These are phyloP conservation scores for Pleurotus sapidus DNA, from an alignment of 768 basidiomycete genomes.

Conservation along the genomic window DNA sequence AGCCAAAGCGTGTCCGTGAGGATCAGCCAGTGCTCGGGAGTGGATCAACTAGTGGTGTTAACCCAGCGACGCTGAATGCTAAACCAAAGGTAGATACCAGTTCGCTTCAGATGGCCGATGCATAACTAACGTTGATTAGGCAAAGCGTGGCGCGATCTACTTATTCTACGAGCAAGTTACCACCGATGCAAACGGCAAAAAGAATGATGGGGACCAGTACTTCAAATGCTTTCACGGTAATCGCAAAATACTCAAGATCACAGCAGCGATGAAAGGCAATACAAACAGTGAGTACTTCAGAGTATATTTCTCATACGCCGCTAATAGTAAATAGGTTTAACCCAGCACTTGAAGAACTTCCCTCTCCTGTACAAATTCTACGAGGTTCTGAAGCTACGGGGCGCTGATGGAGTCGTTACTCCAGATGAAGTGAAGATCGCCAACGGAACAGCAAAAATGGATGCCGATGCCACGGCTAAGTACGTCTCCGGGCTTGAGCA, in stretches of 20 bases:
- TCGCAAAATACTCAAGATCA: neutral
- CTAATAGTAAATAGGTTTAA: neutral
- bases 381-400: neutral
- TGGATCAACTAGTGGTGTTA: neutral
- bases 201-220: neutral
- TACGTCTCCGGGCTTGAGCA: neutral
- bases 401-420: neutral
- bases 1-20: neutral
- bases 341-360: neutral
- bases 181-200: neutral
- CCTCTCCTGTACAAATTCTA: neutral
- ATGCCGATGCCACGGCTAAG: neutral
- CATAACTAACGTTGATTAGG: neutral
- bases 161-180: neutral
- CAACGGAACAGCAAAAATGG: neutral
- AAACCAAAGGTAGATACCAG: no score
- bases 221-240: neutral
- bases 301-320: no score
- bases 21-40: neutral
- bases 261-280: neutral
- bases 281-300: neutral
- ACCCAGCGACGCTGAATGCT: neutral
- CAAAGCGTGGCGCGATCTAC: neutral
- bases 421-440: neutral
- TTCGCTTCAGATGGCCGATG: no score